phyloP scores from a whole-genome alignment of 257 asterid species.

The Solanum pinnatisectum region DNA sequence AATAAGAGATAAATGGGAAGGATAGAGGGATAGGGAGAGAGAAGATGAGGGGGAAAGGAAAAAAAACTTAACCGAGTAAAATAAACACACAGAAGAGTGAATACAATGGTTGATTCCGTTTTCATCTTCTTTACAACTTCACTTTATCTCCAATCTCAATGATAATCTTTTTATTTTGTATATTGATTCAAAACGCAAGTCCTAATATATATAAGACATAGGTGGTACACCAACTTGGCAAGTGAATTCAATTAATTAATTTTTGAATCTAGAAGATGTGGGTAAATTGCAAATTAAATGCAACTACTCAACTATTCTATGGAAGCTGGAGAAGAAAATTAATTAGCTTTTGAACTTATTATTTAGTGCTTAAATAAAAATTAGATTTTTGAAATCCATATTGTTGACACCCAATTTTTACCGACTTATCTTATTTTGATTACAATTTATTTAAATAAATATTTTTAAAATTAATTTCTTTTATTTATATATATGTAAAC shows the following conservation, averaged over 20 bases:
- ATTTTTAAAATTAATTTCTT: no score
- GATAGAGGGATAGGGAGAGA: neutral
- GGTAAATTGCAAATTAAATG: neutral
- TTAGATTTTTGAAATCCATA: neutral
- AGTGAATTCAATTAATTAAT: no score
- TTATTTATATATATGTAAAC: no score
- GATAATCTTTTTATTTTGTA: neutral
- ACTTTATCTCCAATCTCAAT: neutral
- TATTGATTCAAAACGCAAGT: neutral
- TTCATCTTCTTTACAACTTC: neutral
- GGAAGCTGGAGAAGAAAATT: neutral
- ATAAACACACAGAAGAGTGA: neutral
- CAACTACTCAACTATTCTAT: neutral
- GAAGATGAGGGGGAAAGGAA: neutral
- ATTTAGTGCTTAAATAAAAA: neutral
- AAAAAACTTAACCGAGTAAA: neutral
- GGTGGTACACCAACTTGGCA: neutral
- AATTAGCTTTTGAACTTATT: neutral
- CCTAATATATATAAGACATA: neutral
- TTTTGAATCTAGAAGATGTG: neutral
- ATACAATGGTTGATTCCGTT: neutral
- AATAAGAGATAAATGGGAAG: neutral
- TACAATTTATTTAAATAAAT: no score
- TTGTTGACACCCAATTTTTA: no score
- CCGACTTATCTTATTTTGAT: no score